Evolutionary conservation across 2,329 filamentous ascomycete genomes (phyloP).

Genomic region (Drechslera avenae): DNA sequence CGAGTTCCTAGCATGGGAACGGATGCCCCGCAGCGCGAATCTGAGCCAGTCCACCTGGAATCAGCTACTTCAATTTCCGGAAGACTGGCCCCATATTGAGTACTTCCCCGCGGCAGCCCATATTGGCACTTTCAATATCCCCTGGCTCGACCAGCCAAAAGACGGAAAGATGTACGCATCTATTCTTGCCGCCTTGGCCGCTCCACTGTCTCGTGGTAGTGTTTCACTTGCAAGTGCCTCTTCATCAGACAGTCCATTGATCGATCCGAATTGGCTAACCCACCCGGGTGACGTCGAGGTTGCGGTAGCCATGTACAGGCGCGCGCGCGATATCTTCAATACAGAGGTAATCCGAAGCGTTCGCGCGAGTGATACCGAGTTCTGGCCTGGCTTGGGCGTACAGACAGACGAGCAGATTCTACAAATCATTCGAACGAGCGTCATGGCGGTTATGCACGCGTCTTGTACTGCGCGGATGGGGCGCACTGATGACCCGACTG

Average conservation of each 20-base stretch:
- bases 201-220: constrained; percentile 44
- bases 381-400: constrained; percentile 30
- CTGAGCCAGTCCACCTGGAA: constrained; percentile 14
- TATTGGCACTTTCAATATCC: constrained; percentile 24
- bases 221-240: constrained; percentile 41
- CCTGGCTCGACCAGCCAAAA: constrained; percentile 26
- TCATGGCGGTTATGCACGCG: constrained; percentile 33
- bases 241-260: constrained; percentile 32
- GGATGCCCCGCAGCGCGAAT: constrained; percentile 16
- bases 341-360: constrained; percentile 24
- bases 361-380: constrained; percentile 20
- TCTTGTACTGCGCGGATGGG: constrained; percentile 40
- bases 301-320: constrained; percentile 38
- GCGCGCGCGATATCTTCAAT: constrained; percentile 36
- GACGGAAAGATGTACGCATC: constrained; percentile 41
- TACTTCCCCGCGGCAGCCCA: constrained; percentile 23
- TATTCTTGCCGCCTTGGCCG: constrained; percentile 37
- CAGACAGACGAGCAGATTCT: constrained; percentile 36
- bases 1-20: constrained; percentile 37
- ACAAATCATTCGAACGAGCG: constrained; percentile 14
- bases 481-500: constrained; percentile 32
- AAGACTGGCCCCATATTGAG: constrained; percentile 37
- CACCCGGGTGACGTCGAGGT: constrained; percentile 39
- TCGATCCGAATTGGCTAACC: constrained; percentile 47
- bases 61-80: constrained; percentile 17